Conservation (phyloP, 345 rosid species). For the Salix arbutifolia region DNA sequence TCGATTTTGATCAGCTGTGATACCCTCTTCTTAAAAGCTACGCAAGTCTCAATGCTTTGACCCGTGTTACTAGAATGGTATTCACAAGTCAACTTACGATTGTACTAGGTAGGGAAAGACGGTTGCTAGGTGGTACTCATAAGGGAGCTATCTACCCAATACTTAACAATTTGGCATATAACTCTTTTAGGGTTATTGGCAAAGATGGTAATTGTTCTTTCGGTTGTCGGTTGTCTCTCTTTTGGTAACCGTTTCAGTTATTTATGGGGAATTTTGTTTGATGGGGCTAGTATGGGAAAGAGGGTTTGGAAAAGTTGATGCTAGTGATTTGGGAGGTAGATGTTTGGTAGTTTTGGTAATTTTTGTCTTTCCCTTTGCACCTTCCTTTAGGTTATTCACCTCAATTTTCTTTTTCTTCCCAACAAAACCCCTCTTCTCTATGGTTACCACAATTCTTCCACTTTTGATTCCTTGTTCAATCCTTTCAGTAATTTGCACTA, state of each 20-base stretch:
- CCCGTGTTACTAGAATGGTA: background rate
- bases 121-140: background rate
- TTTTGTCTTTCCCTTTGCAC: too few species aligned
- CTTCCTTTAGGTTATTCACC: too few species aligned
- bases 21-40: too few species aligned
- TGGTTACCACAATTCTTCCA: too few species aligned
- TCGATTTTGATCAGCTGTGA: too few species aligned
- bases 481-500: background rate
- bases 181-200: background rate
- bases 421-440: too few species aligned
- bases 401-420: too few species aligned
- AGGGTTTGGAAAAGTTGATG: too few species aligned
- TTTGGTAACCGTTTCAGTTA: accelerated
- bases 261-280: background rate
- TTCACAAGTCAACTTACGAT: background rate
- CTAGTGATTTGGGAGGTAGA: too few species aligned
- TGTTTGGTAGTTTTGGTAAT: too few species aligned
- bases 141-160: background rate
- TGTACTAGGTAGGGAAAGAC: background rate
- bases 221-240: background rate
- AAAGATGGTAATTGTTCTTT: background rate
- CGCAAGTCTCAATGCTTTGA: background rate
- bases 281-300: too few species aligned
- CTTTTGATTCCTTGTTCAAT: too few species aligned
- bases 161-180: background rate